Base-by-base conservation (phyloP, 2,329 filamentous ascomycete species). In the Fusarium armeniacum region DNA sequence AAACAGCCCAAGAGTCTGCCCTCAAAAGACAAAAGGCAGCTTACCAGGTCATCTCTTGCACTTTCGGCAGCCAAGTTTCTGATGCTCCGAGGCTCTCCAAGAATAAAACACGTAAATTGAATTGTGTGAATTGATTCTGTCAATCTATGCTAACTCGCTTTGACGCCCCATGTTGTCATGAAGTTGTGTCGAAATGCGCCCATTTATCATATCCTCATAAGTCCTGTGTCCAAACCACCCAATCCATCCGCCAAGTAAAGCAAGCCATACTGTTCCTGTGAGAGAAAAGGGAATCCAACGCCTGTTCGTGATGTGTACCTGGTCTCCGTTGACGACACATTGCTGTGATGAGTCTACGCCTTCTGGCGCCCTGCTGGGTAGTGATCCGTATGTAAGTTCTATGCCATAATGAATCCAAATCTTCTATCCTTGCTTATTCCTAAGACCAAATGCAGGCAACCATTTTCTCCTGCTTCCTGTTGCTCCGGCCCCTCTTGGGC, bases 391-490 rank as follows among this genome's bases (percentile, higher is more conserved):
- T 45, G 55, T 43, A 53, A 59, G 58, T 49, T 40, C 32, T 45
- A 70, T 62, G 52, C 68, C 57, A 30, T 59, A 40, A 56, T 64
- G 41, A 69, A 62, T 51, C 67, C 62, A 70, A 50, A 62, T 67
- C 26, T 58, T 59, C 72, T 77, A 77, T 53, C 63, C 70, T 53
- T 73, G 69, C 46, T 71, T 77, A 46, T 72, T 74, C 49, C 70
- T 77, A 24, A 75, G 67, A 32, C 76, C 72, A 57, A 81, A 80
- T 1, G 69, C 74, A 16, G 77, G 75, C 22, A 81, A 68, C 80
- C 80, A 81, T 62, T 81, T 81, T 41, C 78, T 76, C 41, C 79
- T 72, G 11, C 52, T 56, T 3, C 78, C 79, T 11, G 76, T 75
- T 7, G 64, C 74, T 12, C 67, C 67, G 16, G 60, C 24, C 8